A percentile compares a stretch with the other conserved stretches of the same genome.
These are phyloP conservation scores for Fragaria ananassa DNA, from an alignment of 306 rosid genomes.

Conservation along the genomic window DNA sequence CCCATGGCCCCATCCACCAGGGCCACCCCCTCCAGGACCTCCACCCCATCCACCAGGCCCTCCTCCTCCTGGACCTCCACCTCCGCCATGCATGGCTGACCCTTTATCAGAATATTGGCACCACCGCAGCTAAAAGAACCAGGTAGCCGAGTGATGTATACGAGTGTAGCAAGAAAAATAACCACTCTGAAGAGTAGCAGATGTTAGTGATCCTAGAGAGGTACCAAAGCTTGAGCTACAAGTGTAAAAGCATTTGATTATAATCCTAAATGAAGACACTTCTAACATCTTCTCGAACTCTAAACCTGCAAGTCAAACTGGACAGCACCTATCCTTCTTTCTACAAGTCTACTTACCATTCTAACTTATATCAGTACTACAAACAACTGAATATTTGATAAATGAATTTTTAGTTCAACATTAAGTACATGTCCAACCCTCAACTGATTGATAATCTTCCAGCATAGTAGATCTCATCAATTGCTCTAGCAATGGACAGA, in stretches of 20 bases:
- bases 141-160: neutral
- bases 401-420: neutral
- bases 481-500: neutral
- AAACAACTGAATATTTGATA: neutral
- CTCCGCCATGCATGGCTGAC: constrained; percentile 43
- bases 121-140: neutral
- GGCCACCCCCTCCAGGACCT: too few species aligned
- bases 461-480: neutral
- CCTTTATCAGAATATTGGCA: neutral
- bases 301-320: constrained; percentile 38
- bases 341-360: constrained; percentile 29
- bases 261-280: neutral
- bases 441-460: neutral
- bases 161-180: neutral
- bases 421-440: neutral
- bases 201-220: too few species aligned
- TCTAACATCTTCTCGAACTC: neutral
- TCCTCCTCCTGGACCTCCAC: constrained; percentile 19
- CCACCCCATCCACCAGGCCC: constrained; percentile 19
- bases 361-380: constrained; percentile 1
- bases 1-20: neutral
- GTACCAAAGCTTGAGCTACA: neutral
- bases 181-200: neutral
- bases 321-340: constrained; percentile 9
- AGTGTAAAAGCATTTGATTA: constrained; percentile 6